Conservation (phyloP, 2,329 filamentous ascomycete genomes). For the Ophiostoma tasmaniense region DNA sequence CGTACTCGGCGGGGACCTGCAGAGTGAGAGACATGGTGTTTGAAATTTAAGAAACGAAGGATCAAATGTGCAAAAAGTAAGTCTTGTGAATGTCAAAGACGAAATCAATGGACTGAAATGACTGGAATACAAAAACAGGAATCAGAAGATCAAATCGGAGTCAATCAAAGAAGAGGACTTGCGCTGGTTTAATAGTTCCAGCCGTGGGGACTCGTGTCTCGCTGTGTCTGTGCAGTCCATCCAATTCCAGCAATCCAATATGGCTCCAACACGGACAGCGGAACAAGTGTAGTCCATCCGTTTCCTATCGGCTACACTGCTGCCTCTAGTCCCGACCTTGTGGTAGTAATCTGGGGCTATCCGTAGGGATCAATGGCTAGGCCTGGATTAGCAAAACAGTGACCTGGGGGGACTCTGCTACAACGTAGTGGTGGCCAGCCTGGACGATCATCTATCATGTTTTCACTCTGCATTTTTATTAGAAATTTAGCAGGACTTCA, state of each 20-base stretch:
- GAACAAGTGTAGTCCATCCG: background rate
- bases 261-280: background rate
- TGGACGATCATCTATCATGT: background rate
- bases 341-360: background rate
- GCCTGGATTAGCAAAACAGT: background rate
- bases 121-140: background rate
- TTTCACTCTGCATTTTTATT: too few relatives aligned
- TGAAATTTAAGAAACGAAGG: background rate
- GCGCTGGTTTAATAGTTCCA: background rate
- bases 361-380: background rate
- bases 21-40: constrained; percentile 16
- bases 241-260: background rate
- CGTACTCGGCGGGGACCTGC: constrained; percentile 17
- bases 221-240: background rate
- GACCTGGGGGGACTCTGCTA: too few relatives aligned
- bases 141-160: background rate
- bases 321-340: background rate
- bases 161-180: background rate
- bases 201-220: background rate
- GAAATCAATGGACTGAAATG: background rate
- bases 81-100: background rate
- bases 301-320: background rate
- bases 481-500: too few relatives aligned
- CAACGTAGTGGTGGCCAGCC: background rate
- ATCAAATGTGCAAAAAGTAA: background rate